Evolutionary conservation across 768 basidiomycete species (phyloP).

Genomic region (Leccinum incarnatum): DNA sequence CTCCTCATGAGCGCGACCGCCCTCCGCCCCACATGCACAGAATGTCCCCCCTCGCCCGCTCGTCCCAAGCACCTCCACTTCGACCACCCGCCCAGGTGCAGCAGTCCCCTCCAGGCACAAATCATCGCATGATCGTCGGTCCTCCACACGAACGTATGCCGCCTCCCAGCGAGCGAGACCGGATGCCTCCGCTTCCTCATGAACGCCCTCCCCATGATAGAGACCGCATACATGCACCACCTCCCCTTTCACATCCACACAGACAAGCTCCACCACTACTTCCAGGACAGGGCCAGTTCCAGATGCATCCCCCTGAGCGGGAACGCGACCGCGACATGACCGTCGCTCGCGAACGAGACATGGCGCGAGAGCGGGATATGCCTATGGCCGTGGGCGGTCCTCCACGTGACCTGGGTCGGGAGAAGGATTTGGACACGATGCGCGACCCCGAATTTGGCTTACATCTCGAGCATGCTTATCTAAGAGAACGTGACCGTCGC

Average conservation of each 20-base stretch:
- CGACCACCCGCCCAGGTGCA: slow-evolving; percentile 16
- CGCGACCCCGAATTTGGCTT: slow-evolving; percentile 26
- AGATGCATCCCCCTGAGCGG: slow-evolving; percentile 27
- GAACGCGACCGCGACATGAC: slow-evolving; percentile 25
- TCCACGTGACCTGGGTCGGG: slow-evolving; percentile 23
- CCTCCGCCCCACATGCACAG: slow-evolving; percentile 21
- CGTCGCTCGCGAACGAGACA: slow-evolving; percentile 24
- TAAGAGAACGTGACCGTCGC: slow-evolving; percentile 26
- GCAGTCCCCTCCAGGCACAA: slow-evolving; percentile 26
- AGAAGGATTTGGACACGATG: slow-evolving; percentile 23
- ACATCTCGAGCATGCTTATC: slow-evolving; percentile 23
- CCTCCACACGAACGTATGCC: slow-evolving; percentile 26
- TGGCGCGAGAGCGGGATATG: slow-evolving; percentile 24
- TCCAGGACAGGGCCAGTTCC: slow-evolving; percentile 34
- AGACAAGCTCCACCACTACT: slow-evolving; percentile 18
- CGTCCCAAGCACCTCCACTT: slow-evolving; percentile 16
- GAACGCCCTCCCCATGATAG: slow-evolving; percentile 23
- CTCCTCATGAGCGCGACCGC: slow-evolving; percentile 28
- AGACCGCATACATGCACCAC: slow-evolving; percentile 30
- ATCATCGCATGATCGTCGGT: slow-evolving; percentile 20
- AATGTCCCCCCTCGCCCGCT: slow-evolving; percentile 21
- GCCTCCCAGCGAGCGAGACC: slow-evolving; percentile 24
- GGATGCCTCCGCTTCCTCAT: slow-evolving; percentile 23
- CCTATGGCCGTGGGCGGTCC: slow-evolving; percentile 14
- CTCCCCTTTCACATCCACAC: slow-evolving; percentile 20